Evolutionary conservation across 108 stramenopile genomes (phyloP).

Genomic region (Pseudonitzschia pungens): DNA sequence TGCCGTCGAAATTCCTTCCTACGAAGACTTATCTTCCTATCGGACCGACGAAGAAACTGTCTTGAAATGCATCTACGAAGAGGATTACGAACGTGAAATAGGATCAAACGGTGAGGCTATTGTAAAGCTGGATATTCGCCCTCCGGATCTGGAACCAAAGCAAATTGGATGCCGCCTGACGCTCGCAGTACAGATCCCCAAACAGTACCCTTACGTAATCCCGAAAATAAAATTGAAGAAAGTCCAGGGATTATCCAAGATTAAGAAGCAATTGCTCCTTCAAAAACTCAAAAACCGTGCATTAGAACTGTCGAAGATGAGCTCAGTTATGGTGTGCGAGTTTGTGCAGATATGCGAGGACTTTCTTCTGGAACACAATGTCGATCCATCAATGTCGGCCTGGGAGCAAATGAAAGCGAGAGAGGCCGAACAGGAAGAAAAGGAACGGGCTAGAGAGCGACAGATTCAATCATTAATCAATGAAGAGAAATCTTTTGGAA

Average conservation of each 20-base stretch:
- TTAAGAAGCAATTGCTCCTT: slow-evolving; percentile 45
- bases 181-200: slow-evolving; percentile 51
- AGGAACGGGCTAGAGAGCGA: background rate
- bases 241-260: slow-evolving; percentile 46
- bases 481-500: background rate
- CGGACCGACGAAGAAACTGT: slow-evolving; percentile 79
- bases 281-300: slow-evolving; percentile 41
- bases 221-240: slow-evolving; percentile 56
- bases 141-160: slow-evolving; percentile 40
- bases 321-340: slow-evolving; percentile 75
- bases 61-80: slow-evolving; percentile 71
- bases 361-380: slow-evolving; percentile 60
- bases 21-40: slow-evolving; percentile 60
- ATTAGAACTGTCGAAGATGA: slow-evolving; percentile 49
- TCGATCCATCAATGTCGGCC: slow-evolving; percentile 56
- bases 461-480: background rate
- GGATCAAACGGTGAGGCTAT: slow-evolving; percentile 54
- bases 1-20: background rate
- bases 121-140: slow-evolving; percentile 38
- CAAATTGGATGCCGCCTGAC: slow-evolving; percentile 34
- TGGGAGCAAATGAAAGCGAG: slow-evolving; percentile 65
- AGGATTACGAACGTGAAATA: slow-evolving; percentile 48
- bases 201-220: slow-evolving; percentile 69
- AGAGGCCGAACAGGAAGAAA: slow-evolving; percentile 40
- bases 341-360: slow-evolving; percentile 73